A percentile compares a stretch with the other conserved stretches of the same genome.
Evolutionary conservation across 2,329 filamentous ascomycete genomes (phyloP).

Genomic region (Aureobasidium vineae): DNA sequence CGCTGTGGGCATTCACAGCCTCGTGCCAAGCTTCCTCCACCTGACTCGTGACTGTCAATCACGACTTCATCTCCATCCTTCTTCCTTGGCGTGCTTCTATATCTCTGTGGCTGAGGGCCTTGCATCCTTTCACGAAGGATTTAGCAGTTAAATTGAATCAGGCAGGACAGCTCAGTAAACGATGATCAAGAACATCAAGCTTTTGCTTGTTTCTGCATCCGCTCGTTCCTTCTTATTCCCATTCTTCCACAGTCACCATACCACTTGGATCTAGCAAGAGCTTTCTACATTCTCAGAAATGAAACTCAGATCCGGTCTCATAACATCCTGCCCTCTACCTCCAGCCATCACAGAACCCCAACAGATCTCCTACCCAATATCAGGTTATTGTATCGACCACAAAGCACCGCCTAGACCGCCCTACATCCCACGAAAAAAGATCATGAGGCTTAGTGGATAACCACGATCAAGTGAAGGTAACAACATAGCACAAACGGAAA

Average conservation of each 20-base stretch:
- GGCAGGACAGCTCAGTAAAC: not conserved
- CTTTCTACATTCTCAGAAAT: too few relatives aligned
- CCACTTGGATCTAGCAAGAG: not conserved
- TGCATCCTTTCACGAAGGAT: not conserved
- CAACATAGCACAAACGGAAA: not conserved
- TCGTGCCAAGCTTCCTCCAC: constrained; percentile 4
- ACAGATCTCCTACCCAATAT: too few relatives aligned
- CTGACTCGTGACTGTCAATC: constrained; percentile 14
- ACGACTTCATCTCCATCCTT: not conserved
- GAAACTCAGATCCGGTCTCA: not conserved
- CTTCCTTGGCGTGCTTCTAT: not conserved
- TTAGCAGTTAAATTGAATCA: not conserved
- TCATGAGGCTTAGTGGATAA: too few relatives aligned
- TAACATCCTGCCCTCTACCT: not conserved
- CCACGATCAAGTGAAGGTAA: not conserved
- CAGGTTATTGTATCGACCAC: not conserved
- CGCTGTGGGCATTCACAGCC: not conserved
- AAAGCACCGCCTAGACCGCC: not conserved
- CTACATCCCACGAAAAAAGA: not conserved
- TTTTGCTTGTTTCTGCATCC: not conserved
- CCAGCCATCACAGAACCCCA: too few relatives aligned
- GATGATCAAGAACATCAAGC: not conserved
- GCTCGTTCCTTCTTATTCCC: not conserved
- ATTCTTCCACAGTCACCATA: not conserved
- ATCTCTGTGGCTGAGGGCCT: not conserved